A percentile compares a stretch with the other conserved stretches of the same genome.
Evolutionary conservation across 139 green algal genomes (phyloP).

Genomic region (Ettlia oleoabundans): DNA sequence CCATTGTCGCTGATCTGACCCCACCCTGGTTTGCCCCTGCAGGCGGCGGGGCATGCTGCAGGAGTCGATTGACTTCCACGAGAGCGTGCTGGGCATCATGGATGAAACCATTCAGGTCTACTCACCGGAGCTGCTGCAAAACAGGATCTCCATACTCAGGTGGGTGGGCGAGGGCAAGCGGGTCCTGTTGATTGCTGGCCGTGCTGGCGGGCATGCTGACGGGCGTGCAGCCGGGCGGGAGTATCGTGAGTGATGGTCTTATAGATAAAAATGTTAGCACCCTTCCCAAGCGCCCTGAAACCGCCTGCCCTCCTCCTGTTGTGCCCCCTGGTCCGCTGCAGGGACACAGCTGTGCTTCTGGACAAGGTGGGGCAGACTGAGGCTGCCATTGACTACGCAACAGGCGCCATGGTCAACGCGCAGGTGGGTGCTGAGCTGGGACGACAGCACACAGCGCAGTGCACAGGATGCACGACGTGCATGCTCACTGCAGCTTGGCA

Average conservation of each 20-base stretch:
- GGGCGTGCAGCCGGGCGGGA: too few relatives aligned
- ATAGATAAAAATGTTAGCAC: too few relatives aligned
- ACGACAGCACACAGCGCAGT: too few relatives aligned
- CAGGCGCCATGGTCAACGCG: slow-evolving; percentile 45
- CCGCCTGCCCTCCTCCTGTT: not conserved
- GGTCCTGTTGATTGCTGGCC: too few relatives aligned
- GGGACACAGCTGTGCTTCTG: slow-evolving; percentile 43
- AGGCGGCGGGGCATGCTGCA: slow-evolving; percentile 22
- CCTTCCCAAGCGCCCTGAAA: not conserved
- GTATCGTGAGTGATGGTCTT: too few relatives aligned
- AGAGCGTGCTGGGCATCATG: slow-evolving; percentile 41
- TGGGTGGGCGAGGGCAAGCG: too few relatives aligned
- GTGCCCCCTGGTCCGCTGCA: not conserved
- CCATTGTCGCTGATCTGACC: not conserved
- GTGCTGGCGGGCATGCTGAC: too few relatives aligned
- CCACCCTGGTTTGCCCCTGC: not conserved
- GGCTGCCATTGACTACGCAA: slow-evolving; percentile 45
- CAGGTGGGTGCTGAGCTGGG: slow-evolving; percentile 15
- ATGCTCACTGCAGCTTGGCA: too few relatives aligned
- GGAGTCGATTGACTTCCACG: slow-evolving; percentile 34
- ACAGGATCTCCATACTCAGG: slow-evolving; percentile 45
- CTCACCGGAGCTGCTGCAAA: slow-evolving; percentile 46
- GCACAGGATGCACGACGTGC: too few relatives aligned
- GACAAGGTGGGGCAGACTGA: slow-evolving; percentile 36
- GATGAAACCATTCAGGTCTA: slow-evolving; percentile 51